Conservation (phyloP, 1,284 basidiomycete species). For the Boletellus deceptivus region DNA sequence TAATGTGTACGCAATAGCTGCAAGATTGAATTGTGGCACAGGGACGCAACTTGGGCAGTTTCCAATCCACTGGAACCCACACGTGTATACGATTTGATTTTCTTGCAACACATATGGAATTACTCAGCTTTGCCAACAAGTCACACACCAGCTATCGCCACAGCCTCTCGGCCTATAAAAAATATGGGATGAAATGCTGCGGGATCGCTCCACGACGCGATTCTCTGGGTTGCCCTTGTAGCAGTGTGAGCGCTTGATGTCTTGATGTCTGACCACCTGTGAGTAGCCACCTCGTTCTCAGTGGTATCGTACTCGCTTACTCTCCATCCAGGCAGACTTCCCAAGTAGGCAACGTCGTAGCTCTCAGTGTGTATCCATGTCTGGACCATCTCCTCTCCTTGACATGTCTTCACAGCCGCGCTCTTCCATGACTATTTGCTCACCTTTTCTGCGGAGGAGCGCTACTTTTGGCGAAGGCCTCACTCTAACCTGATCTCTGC, state of each 20-base stretch:
- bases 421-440: constrained; percentile 43
- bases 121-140: no score
- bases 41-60: no score
- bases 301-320: not conserved
- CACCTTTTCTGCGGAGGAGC: constrained; percentile 37
- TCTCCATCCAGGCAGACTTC: not conserved
- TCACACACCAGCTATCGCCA: no score
- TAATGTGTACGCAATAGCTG: no score
- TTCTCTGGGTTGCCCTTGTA: not conserved
- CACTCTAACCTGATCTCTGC: constrained; percentile 26
- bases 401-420: constrained; percentile 25
- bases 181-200: no score
- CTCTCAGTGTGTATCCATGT: constrained; percentile 8
- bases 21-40: no score
- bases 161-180: no score
- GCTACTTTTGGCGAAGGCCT: constrained; percentile 37
- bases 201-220: no score
- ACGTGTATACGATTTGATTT: no score
- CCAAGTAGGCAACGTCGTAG: not conserved
- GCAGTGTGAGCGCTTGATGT: not conserved
- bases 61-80: no score
- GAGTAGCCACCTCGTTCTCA: not conserved
- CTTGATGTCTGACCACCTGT: constrained; percentile 8
- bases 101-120: no score
- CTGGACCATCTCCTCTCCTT: no score